Evolutionary conservation across 345 rosid genomes (phyloP), one percentile per base, ranked within the genome.

Genomic region (Heritiera fomes): DNA sequence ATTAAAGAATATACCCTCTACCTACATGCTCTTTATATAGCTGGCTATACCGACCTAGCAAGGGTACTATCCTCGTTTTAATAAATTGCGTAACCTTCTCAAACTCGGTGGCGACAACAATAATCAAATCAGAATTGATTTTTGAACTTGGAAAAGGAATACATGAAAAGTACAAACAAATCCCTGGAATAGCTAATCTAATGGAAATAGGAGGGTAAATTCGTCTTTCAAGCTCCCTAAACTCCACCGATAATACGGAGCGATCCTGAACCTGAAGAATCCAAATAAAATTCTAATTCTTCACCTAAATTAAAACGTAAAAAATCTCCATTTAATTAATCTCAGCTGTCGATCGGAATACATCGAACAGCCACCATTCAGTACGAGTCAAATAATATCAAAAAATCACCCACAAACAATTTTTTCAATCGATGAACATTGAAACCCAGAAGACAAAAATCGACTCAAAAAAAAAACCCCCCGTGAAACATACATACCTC

Each of bases 401-500:
- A 50, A 17, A 32, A 17, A 32, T 7, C 20, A 53, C 5, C 38
- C 38, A 34, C 28, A 23, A 23, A 23, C 28, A 34, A 52, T 32
- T 15, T 32, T 46, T 53, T 30, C 13, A 52, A 71, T 32, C 2
- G 30, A 32, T 52, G 61, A 53, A 34, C 75, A 72, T 52, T 30
- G 18, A 55, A 71, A 10, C 43, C 75, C 68, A 13, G 10, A 63
- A 32, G n/a, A 9, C 3, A 8, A 71, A 71, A 15, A 49, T 8
- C n/a, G 40, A 40, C 6, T 70, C 23, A n/a, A 50, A 32, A 71
- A 50, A 71, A 47, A 13, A 30, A 71, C 32, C 52, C 13, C 6
- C 40, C n/a, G 30, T 32, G 34, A 53, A 53, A 52, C 7, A 53
- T 15, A 17, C 64, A n/a, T 73, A 73, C 76, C 76, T 55, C 49